Evolutionary conservation across 2,329 filamentous ascomycete genomes (phyloP).

Genomic region (Furcasterigmium sp.): DNA sequence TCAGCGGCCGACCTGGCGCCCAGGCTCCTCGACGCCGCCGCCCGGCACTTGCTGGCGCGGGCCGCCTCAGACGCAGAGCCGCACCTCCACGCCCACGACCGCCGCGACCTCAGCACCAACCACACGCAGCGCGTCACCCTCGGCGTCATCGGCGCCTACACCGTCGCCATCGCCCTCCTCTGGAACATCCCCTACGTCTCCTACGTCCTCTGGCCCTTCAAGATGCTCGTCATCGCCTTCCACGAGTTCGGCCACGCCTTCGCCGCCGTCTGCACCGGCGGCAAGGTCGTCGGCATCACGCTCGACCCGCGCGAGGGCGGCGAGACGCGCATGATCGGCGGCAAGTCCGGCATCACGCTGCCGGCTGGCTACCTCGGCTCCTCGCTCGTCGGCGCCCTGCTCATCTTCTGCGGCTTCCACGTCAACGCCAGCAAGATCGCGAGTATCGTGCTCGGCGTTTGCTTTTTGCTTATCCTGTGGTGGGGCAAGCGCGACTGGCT

Average conservation of each 20-base stretch:
- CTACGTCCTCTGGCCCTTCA: slow-evolving; percentile 75
- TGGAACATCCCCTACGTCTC: slow-evolving; percentile 78
- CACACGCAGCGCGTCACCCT: slow-evolving; percentile 67
- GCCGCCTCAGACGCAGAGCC: neutral
- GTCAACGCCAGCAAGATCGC: slow-evolving; percentile 78
- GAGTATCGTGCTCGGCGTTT: slow-evolving; percentile 65
- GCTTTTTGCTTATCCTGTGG: slow-evolving; percentile 75
- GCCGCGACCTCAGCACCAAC: slow-evolving; percentile 51
- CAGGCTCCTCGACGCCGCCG: neutral
- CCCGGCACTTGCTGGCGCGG: neutral
- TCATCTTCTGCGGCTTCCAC: slow-evolving; percentile 77
- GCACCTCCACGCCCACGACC: slow-evolving; percentile 24
- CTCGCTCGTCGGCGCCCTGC: slow-evolving; percentile 68
- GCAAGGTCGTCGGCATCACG: slow-evolving; percentile 67
- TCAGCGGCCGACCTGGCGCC: no score
- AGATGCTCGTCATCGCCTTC: slow-evolving; percentile 81
- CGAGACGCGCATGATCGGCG: slow-evolving; percentile 72
- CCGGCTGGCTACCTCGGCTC: slow-evolving; percentile 76
- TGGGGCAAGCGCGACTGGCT: slow-evolving; percentile 77
- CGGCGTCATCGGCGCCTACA: slow-evolving; percentile 65
- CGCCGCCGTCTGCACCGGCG: slow-evolving; percentile 66
- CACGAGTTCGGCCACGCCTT: slow-evolving; percentile 77
- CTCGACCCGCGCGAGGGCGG: slow-evolving; percentile 73
- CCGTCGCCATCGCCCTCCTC: slow-evolving; percentile 64
- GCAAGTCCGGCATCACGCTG: slow-evolving; percentile 63